phyloP scores from a whole-genome alignment of 768 basidiomycete genomes.

The Suillus fuscotomentosus region DNA sequence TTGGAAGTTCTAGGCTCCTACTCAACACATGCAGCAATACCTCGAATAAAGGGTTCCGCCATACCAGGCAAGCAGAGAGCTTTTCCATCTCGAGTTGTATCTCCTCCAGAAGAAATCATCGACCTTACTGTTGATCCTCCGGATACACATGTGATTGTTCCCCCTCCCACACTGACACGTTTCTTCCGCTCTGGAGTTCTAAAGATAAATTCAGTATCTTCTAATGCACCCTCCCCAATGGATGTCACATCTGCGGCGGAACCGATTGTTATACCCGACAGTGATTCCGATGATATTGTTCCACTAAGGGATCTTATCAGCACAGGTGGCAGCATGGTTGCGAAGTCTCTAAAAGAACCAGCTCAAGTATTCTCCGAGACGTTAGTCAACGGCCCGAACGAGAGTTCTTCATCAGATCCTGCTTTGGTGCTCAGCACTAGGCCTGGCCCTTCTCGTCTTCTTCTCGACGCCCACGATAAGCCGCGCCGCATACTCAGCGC shows the following conservation, averaged over 20 bases:
- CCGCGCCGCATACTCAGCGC: conserved; percentile 36
- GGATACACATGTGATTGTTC: not conserved
- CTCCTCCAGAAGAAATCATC: conserved; percentile 5
- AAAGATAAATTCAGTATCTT: conserved; percentile 12
- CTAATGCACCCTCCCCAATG: not conserved
- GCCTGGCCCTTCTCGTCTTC: conserved; percentile 11
- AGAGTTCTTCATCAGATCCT: not conserved
- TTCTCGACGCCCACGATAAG: conserved; percentile 34
- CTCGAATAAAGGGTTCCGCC: not conserved
- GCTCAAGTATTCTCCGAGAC: not conserved
- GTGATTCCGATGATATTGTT: not conserved
- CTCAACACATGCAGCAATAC: not conserved
- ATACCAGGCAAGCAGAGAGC: not conserved
- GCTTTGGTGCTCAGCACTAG: not conserved
- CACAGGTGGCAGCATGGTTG: not conserved
- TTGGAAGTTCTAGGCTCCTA: not conserved
- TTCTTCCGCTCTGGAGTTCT: conserved; percentile 27
- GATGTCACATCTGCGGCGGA: not conserved
- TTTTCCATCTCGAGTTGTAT: not conserved
- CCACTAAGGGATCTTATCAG: not conserved
- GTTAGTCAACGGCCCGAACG: no score
- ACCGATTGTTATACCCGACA: not conserved
- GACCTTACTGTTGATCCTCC: conserved; percentile 10
- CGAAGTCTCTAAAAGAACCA: not conserved
- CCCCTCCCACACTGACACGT: conserved; percentile 16